Evolutionary conservation across 2,329 filamentous ascomycete genomes (phyloP), one percentile per base, ranked within the genome.

Genomic region (Lasiodiplodia citricola): DNA sequence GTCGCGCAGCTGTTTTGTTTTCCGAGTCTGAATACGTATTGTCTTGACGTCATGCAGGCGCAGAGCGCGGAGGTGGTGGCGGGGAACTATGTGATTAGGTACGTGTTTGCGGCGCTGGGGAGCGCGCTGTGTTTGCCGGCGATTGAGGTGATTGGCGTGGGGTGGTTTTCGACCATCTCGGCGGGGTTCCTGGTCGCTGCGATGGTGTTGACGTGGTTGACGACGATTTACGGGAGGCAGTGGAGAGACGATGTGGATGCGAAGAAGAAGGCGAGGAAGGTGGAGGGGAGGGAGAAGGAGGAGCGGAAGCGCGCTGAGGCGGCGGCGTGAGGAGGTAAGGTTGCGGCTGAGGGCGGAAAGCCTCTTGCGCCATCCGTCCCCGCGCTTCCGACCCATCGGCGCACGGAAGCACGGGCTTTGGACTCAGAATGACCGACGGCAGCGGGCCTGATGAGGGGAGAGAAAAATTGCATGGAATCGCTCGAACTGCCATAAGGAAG

Each of bases 31-130:
- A 94, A 94, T 77, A 92, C 91, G 0, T 94, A 96, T 79, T 94
- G 92, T 76, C 80, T 96, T 51, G 92, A 96, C 77, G 92, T 95
- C 14, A 93, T 94, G 89, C 91, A 91, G 71, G 84, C 84, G 1
- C 83, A 87, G 37, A 88, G 88, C 54, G 87, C 90, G 3, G 92
- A 96, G 75, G 91, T 95, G 3, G 88, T 93, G 54, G 91, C 92
- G 0, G 91, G 91, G 0, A 96, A 95, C 77, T 96, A 94, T 78
- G 88, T 93, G 74, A 83, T 92, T 63, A 85, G 92, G 6, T 96
- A 95, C 77, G 75, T 93, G 6, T 91, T 94, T 72, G 92, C 89
- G 0, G 92, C 91, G 13, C 80, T 87, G 4, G 91, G 88, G 0
- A 91, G 89, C 2, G 92, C 91, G 0, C 87, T 88, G 1, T 92